Evolutionary conservation across 2,329 filamentous ascomycete genomes (phyloP).

Genomic region (Colletotrichum australisinense): DNA sequence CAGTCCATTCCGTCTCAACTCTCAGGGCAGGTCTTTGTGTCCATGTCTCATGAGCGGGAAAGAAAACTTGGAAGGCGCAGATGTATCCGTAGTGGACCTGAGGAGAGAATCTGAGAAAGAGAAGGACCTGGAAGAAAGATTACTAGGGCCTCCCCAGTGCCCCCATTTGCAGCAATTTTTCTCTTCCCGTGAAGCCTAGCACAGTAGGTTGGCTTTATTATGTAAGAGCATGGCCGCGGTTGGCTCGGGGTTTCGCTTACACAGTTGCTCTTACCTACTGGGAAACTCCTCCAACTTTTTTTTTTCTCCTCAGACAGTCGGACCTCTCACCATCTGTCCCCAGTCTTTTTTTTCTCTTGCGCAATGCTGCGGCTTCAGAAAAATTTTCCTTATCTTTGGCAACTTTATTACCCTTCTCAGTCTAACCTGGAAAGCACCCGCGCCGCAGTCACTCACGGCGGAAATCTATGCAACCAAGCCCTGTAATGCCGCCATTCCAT

Average conservation of each 20-base stretch:
- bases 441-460: not conserved
- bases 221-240: constrained; percentile 35
- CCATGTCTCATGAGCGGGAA: not conserved
- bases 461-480: not conserved
- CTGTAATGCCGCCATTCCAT: not conserved
- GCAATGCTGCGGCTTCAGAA: constrained; percentile 30
- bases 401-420: constrained; percentile 1
- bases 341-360: constrained; percentile 15
- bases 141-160: constrained; percentile 17
- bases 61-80: constrained; percentile 5
- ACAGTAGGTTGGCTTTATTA: constrained; percentile 26
- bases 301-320: not conserved
- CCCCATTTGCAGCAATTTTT: constrained; percentile 1
- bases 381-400: constrained; percentile 38
- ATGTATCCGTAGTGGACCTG: not conserved
- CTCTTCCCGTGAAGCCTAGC: not conserved
- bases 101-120: too few relatives aligned
- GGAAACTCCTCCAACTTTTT: constrained; percentile 5
- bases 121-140: not conserved
- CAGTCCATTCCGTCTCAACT: not conserved
- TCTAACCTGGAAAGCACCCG: not conserved
- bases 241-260: constrained; percentile 25
- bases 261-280: constrained; percentile 32
- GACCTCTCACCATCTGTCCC: constrained; percentile 25
- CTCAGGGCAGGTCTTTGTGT: not conserved